These are phyloP conservation scores for Phylloporus arenicola DNA, from an alignment of 768 basidiomycete genomes.

Conservation along the genomic window DNA sequence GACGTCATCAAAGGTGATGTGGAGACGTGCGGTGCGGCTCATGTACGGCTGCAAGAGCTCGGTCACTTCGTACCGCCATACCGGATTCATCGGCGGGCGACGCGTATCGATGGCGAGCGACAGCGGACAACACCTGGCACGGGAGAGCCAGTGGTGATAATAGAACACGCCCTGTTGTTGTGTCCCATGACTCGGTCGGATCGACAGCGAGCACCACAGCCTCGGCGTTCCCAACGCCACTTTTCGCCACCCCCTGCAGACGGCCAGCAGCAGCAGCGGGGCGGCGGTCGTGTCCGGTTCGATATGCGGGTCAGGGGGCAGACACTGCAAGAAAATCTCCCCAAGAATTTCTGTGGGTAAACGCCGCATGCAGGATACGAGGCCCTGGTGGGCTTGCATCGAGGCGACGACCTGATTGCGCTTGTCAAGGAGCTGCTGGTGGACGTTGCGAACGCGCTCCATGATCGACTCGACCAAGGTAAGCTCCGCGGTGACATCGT, in stretches of 20 bases:
- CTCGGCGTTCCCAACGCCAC: constrained; percentile 36
- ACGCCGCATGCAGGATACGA: constrained; percentile 28
- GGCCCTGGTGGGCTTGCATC: constrained; percentile 17
- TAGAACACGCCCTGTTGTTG: constrained; percentile 10
- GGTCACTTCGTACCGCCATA: constrained; percentile 20
- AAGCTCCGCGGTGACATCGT: constrained; percentile 11
- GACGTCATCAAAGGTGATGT: constrained; percentile 9
- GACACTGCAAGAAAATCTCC: constrained; percentile 41
- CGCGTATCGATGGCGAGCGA: constrained; percentile 19
- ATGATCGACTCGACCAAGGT: constrained; percentile 10
- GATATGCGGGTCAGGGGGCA: constrained; percentile 20
- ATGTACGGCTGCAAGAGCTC: constrained; percentile 19
- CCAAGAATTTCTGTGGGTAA: constrained; percentile 43
- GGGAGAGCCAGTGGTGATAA: constrained; percentile 19
- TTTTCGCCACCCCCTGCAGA: constrained; percentile 41
- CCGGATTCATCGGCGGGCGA: constrained; percentile 10
- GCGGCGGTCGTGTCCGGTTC: constrained; percentile 23
- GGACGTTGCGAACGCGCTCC: constrained; percentile 4
- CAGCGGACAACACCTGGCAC: constrained; percentile 14
- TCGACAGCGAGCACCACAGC: constrained; percentile 43
- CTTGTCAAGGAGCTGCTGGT: constrained; percentile 11
- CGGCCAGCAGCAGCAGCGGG: constrained; percentile 36
- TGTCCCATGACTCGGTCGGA: constrained; percentile 5
- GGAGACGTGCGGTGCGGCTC: constrained; percentile 6
- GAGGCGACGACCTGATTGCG: constrained; percentile 10